A percentile compares a stretch with the other conserved stretches of the same genome.
Conservation (phyloP, 176 grass and related monocot species). For the Panicum miliaceum region DNA sequence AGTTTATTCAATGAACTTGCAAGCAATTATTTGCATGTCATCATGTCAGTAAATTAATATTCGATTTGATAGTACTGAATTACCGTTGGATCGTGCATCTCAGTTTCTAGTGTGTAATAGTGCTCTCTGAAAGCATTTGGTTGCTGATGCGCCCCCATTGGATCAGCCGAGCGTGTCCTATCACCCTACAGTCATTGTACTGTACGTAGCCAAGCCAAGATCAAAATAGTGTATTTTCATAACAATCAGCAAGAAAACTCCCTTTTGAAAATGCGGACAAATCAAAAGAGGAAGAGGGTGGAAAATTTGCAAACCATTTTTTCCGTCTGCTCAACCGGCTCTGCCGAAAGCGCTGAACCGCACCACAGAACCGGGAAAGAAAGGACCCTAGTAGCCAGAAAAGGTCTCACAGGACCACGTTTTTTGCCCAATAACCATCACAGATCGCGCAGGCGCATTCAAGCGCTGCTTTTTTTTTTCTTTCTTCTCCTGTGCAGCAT, state of each 20-base stretch:
- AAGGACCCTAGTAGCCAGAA: background rate
- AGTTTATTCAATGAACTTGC: background rate
- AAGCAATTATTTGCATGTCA: background rate
- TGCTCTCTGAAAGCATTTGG: background rate
- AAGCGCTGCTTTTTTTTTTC: background rate
- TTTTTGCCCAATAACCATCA: background rate
- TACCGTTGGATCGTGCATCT: background rate
- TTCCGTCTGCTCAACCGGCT: background rate
- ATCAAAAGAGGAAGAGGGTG: background rate
- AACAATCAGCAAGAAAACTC: background rate
- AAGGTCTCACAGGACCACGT: constrained; percentile 29
- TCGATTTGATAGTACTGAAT: background rate
- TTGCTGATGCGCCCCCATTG: background rate
- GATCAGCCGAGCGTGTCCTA: background rate
- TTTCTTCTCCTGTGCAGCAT: constrained; percentile 18
- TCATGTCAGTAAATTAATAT: too few species aligned
- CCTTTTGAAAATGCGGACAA: background rate
- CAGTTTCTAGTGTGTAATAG: background rate
- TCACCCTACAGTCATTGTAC: background rate
- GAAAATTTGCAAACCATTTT: background rate
- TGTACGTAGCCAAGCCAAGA: background rate
- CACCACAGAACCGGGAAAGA: background rate
- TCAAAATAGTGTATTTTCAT: background rate
- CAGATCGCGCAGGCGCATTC: constrained; percentile 38
- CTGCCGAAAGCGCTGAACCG: constrained; percentile 5